These are phyloP conservation scores for Russula earlei DNA, from an alignment of 768 basidiomycete species.

Conservation along the genomic window DNA sequence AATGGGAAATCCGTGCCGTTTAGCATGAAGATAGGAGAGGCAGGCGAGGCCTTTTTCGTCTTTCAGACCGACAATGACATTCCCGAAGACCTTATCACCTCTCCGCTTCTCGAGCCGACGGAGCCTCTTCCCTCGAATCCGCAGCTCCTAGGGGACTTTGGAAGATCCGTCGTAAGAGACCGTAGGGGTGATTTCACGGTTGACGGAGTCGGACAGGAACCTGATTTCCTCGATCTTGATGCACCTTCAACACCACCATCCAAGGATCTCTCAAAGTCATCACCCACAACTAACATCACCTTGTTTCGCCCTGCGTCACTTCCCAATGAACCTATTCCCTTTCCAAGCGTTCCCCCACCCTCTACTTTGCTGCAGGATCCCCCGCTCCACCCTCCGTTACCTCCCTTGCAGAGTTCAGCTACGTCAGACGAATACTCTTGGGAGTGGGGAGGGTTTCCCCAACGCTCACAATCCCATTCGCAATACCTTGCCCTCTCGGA, in stretches of 20 bases:
- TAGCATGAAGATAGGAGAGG: conserved; percentile 97
- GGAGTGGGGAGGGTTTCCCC: conserved; percentile 92
- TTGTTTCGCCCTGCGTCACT: background rate
- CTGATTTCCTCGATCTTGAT: conserved; percentile 82
- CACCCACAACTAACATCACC: background rate
- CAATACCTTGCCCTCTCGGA: conserved; percentile 30
- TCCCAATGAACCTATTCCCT: conserved; percentile 28
- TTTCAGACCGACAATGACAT: conserved; percentile 95
- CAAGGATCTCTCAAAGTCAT: background rate
- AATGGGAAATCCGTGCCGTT: conserved; percentile 84
- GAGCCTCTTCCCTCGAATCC: conserved; percentile 28
- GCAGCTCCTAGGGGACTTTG: conserved; percentile 24
- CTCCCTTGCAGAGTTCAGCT: conserved; percentile 6
- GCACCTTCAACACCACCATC: conserved; percentile 27
- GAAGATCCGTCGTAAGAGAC: conserved; percentile 36
- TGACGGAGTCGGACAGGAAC: conserved; percentile 36
- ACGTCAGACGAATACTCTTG: conserved; percentile 68
- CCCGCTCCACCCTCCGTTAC: background rate
- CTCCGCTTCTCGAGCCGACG: conserved; percentile 74
- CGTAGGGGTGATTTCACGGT: conserved; percentile 18
- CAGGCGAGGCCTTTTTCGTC: conserved; percentile 98
- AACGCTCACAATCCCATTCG: conserved; percentile 56
- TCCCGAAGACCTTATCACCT: conserved; percentile 87
- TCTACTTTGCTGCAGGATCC: conserved; percentile 53
- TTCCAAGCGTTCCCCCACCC: conserved; percentile 37